phyloP scores from a whole-genome alignment of 805 yeast genomes.

The Hanseniaspora vineae region DNA sequence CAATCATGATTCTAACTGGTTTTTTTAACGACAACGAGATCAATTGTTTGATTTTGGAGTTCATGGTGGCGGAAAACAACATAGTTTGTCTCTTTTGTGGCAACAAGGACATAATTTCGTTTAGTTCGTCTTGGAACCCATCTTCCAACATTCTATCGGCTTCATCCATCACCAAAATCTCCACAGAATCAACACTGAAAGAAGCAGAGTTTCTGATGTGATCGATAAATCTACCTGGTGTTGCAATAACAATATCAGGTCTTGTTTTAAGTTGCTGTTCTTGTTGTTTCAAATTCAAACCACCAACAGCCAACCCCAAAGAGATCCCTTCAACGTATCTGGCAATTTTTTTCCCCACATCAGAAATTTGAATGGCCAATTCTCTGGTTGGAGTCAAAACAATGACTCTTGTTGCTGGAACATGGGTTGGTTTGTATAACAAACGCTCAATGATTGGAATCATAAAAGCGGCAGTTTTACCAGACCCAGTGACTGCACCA shows the following conservation, averaged over 20 bases:
- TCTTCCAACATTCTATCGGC: conserved; percentile 99
- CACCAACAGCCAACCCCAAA: conserved; percentile 97
- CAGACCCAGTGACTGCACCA: conserved; percentile 99
- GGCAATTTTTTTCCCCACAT: conserved; percentile 79
- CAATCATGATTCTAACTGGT: conserved; percentile 92
- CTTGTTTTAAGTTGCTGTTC: conserved; percentile 85
- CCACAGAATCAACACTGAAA: conserved; percentile 81
- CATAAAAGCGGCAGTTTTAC: conserved; percentile 98
- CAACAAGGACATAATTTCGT: conserved; percentile 74
- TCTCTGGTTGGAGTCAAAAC: conserved; percentile 96
- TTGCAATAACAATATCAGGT: conserved; percentile 94
- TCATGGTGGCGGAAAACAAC: conserved; percentile 96
- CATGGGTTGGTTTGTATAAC: conserved; percentile 72
- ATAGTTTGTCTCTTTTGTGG: conserved; percentile 90
- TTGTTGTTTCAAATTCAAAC: conserved; percentile 86
- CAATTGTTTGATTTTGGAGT: conserved; percentile 76
- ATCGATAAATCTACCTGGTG: conserved; percentile 98
- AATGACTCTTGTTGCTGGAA: conserved; percentile 81
- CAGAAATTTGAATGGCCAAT: conserved; percentile 89
- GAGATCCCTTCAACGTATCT: conserved; percentile 61
- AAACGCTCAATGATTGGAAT: conserved; percentile 91
- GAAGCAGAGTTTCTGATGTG: conserved; percentile 92
- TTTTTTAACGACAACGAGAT: conserved; percentile 76
- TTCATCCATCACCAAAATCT: conserved; percentile 88
- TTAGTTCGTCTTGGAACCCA: conserved; percentile 91